These are phyloP conservation scores for Phytophthora fragariae DNA, from an alignment of 352 stramenopile species.

Conservation along the genomic window DNA sequence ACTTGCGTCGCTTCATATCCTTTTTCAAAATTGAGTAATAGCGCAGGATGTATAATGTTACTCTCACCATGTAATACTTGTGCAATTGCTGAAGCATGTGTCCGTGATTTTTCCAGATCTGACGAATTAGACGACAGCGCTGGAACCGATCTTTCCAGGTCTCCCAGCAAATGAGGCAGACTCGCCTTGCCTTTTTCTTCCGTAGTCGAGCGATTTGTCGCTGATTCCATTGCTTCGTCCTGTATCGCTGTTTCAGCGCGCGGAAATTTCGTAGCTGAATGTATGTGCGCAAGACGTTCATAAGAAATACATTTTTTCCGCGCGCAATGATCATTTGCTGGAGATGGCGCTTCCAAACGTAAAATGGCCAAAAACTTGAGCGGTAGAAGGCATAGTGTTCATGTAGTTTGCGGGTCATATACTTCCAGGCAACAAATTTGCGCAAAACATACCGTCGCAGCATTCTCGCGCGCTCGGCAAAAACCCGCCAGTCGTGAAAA, in stretches of 20 bases:
- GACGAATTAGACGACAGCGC: constrained; percentile 34
- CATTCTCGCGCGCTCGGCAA: constrained; percentile 49
- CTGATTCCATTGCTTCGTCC: constrained; percentile 40
- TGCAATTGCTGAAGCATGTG: constrained; percentile 65
- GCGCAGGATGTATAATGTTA: constrained; percentile 64
- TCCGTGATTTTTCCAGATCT: constrained; percentile 55
- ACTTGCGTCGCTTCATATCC: constrained; percentile 52
- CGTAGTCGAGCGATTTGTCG: constrained; percentile 37
- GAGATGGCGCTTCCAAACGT: constrained; percentile 81
- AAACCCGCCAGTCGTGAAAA: constrained; percentile 58
- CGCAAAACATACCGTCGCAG: constrained; percentile 54
- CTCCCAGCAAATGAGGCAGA: constrained; percentile 38
- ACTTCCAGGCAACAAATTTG: constrained; percentile 75
- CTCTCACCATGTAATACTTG: constrained; percentile 65
- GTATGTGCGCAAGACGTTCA: constrained; percentile 63
- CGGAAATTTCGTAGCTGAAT: constrained; percentile 66
- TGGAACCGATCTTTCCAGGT: constrained; percentile 44
- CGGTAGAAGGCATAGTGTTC: constrained; percentile 68
- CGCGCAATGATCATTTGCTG: constrained; percentile 72
- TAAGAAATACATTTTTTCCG: constrained; percentile 66
- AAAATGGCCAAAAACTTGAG: constrained; percentile 81
- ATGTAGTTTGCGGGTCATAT: constrained; percentile 54
- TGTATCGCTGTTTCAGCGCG: constrained; percentile 47
- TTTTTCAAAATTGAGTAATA: constrained; percentile 68
- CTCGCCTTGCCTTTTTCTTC: constrained; percentile 33